A percentile compares a stretch with the other conserved stretches of the same genome.
Evolutionary conservation across 345 rosid species (phyloP).

Genomic region (Rhizophora mangle): DNA sequence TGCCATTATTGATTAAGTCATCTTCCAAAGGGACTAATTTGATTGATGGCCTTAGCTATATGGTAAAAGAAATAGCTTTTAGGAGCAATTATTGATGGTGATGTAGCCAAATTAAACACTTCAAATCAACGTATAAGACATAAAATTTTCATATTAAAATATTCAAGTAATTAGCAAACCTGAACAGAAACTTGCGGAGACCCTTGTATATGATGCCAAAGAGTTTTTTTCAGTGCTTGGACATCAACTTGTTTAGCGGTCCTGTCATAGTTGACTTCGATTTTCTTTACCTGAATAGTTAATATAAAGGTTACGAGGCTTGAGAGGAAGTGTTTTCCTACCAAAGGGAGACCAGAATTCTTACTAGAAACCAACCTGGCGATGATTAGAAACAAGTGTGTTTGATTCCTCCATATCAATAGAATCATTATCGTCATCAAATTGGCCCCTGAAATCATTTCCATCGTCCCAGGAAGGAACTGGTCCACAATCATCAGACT

Average conservation of each 20-base stretch:
- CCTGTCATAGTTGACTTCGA: conserved; percentile 79
- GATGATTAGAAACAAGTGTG: conserved; percentile 80
- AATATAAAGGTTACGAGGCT: background rate
- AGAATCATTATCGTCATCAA: conserved; percentile 50
- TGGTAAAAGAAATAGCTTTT: no score
- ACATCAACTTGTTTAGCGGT: conserved; percentile 94
- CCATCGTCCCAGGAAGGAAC: conserved; percentile 55
- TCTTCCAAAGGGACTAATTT: no score
- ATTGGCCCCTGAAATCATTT: conserved; percentile 44
- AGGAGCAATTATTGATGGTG: no score
- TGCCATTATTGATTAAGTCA: no score
- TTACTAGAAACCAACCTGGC: conserved; percentile 52
- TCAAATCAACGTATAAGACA: no score
- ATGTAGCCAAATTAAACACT: no score
- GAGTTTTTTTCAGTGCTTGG: conserved; percentile 73
- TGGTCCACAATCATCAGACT: conserved; percentile 47
- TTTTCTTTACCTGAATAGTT: conserved; percentile 60
- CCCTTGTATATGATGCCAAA: conserved; percentile 67
- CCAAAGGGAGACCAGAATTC: background rate
- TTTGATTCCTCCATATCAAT: conserved; percentile 59
- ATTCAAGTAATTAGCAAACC: conserved; percentile 29
- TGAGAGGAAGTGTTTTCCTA: background rate
- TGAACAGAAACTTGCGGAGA: conserved; percentile 43
- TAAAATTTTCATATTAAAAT: no score
- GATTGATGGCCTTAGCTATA: no score